Base-by-base conservation (phyloP, 768 basidiomycete species). In the Boletus tomentosulus region DNA sequence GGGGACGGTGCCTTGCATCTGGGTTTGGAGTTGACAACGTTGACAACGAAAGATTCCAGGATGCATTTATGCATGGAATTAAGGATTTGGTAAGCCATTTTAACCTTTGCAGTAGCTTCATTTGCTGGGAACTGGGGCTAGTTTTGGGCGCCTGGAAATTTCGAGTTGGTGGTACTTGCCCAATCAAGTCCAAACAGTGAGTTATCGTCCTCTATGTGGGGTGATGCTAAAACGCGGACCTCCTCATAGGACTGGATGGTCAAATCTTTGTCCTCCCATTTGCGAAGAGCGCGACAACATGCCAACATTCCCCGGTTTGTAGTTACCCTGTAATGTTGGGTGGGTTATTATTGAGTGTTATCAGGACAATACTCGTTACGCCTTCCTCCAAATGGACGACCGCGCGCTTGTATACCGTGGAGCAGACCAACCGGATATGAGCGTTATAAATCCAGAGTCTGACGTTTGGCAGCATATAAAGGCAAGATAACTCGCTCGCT, bases 401-500 rank as follows among this genome's bases (percentile, higher is more conserved):
- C 84, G 92, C 39, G 89, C 90, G 2, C 78, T 97, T 1, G 85
- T 98, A 15, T 99, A 98, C 69, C 82, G 96, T 51, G 95, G 96
- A 13, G 92, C 95, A 28, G 96, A 98, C 68, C 95, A 98, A 67
- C 95, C 96, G 6, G 95, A 98, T 66, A 88, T 97, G 86, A 96
- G 92, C 65, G 86, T 99, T 53, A 97, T 98, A 64, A 98, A 98
- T 65, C 94, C 95, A 15, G 94, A 96, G 67, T 92, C 92, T 4
- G 95, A 98, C 63, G 95, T 98, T 16, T 98, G 96, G 95, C 93
- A 98, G 62, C 89, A 90, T 71, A 88, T 98, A 69, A 96, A 95
- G 81, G 92, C 82, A 58, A 48, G 60, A 61, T 19, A 16, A 15
- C 22, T 48, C 10, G 12, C 43, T 41, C 48, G 12, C 42, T 45